Base-by-base conservation (phyloP, 129 eudicot species). In the Silybum marianum region DNA sequence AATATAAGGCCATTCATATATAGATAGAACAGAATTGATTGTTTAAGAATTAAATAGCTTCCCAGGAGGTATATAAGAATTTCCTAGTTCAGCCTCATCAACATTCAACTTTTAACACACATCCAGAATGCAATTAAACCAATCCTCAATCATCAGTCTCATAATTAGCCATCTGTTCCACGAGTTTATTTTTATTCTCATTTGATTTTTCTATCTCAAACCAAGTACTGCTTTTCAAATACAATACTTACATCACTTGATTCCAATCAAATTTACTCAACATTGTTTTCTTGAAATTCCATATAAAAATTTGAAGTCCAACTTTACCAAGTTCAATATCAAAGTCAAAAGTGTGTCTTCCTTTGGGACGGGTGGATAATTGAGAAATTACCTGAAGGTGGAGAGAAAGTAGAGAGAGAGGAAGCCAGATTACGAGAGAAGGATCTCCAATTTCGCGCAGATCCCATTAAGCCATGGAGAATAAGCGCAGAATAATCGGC, bases 371-470 rank as follows among this genome's bases (percentile, higher is more conserved):
- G 8, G 7, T 48, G 44, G 7, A 16, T 34, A 71, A 39, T 5
- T 5, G 42, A 9, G 21, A n/a, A 69, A 74, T 54, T 77, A 90
- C 86, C 89, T 78, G 90, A 89, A 77, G 85, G 58, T 30, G 88
- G 83, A 76, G 86, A 66, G 78, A 80, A 84, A 30, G 86, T 25
- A 62, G 95, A 84, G 80, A 92, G 94, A 7, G 89, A 86, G 75
- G 94, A 85, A 69, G 90, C 87, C 46, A 95, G 85, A 75, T 84
- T 60, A 30, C 94, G 92, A 77, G 98, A 82, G 77, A 95, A 95
- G 3, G 97, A 92, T 68, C 99, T 88, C 99, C 97, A 95, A 54
- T 95, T 95, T 25, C 99, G 85, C 1, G 86, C 94, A 48, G 97
- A 89, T 42, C 99, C 99, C 40, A 95, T 80, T 80, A 95, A 91